Evolutionary conservation across 225 moss, liverwort and hornwort species (phyloP).

Genomic region (Marchantia polymorpha): DNA sequence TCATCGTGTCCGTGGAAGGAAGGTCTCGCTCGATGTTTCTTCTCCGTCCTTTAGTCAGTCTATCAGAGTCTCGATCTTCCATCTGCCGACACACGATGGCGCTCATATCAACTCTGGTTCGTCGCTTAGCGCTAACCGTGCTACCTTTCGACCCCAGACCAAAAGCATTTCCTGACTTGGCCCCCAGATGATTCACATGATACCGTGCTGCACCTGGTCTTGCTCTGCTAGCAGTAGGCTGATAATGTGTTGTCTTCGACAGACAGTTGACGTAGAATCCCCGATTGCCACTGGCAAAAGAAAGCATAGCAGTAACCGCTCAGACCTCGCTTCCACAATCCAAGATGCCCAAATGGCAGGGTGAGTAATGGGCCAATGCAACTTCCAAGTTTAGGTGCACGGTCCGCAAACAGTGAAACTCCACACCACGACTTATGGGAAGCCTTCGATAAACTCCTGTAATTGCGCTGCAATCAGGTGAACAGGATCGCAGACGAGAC

Average conservation of each 20-base stretch:
- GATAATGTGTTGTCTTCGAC: background rate
- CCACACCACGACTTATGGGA: no score
- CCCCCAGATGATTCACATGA: background rate
- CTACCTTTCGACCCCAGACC: background rate
- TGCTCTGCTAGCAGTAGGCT: background rate
- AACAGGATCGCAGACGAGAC: no score
- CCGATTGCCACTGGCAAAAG: background rate
- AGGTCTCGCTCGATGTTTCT: background rate
- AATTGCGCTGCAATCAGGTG: no score
- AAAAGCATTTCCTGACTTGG: background rate
- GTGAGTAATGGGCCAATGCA: background rate
- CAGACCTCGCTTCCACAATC: background rate
- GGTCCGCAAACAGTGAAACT: no score
- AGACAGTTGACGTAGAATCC: background rate
- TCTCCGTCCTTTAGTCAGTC: background rate
- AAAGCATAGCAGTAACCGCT: slow-evolving; percentile 18
- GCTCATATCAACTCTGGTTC: background rate
- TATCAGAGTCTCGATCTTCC: slow-evolving; percentile 18
- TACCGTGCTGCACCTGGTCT: background rate
- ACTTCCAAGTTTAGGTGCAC: background rate
- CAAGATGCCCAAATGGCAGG: background rate
- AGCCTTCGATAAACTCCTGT: no score
- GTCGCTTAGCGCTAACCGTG: background rate
- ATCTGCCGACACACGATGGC: slow-evolving; percentile 10
- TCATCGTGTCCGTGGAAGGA: background rate